Evolutionary conservation across 2,329 filamentous ascomycete genomes (phyloP).

Genomic region (Coniochaeta prunicola): DNA sequence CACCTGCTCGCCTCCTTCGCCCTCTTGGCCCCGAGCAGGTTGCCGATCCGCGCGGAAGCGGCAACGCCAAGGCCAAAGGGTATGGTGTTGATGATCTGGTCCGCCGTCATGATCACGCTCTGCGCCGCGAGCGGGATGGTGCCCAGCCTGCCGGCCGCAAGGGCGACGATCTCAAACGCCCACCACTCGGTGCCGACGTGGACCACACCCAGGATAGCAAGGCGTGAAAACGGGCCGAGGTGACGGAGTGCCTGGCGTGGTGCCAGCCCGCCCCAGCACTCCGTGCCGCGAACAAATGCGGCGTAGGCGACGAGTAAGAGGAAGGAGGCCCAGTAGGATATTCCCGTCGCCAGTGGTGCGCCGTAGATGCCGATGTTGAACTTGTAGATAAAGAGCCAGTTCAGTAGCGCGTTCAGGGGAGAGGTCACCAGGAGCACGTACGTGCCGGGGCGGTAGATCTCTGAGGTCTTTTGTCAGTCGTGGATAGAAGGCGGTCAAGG

Average conservation of each 20-base stretch:
- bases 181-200: constrained; percentile 92
- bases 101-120: constrained; percentile 83
- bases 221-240: constrained; percentile 61
- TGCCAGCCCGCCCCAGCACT: constrained; percentile 72
- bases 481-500: constrained; percentile 30
- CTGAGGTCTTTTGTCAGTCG: constrained; percentile 14
- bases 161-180: constrained; percentile 86
- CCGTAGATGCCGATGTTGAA: constrained; percentile 67
- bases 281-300: constrained; percentile 59
- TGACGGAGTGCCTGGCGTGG: constrained; percentile 58
- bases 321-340: constrained; percentile 83
- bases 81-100: constrained; percentile 78
- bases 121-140: constrained; percentile 76
- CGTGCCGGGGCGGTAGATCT: constrained; percentile 72
- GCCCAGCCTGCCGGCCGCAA: constrained; percentile 73
- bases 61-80: constrained; percentile 84
- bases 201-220: constrained; percentile 69
- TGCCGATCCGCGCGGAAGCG: constrained; percentile 69
- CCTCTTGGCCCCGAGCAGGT: constrained; percentile 65
- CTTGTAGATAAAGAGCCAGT: constrained; percentile 72
- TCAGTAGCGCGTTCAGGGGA: constrained; percentile 72
- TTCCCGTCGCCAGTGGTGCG: constrained; percentile 73
- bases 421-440: constrained; percentile 79
- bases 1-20: constrained; percentile 60
- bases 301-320: constrained; percentile 67